phyloP scores from a whole-genome alignment of 179 eudicot species.

The Nepenthes alata region DNA sequence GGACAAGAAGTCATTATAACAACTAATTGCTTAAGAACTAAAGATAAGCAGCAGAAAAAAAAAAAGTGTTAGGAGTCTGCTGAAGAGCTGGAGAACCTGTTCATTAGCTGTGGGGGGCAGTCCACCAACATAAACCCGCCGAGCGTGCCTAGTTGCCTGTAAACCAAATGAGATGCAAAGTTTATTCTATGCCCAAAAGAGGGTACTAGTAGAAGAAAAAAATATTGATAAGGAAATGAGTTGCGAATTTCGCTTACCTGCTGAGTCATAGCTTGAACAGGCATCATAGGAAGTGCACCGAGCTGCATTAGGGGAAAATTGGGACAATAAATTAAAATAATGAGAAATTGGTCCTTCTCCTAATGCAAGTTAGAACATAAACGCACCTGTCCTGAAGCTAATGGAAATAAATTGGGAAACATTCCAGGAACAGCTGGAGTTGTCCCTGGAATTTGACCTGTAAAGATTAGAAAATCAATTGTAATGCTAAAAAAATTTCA shows the following conservation, averaged over 20 bases:
- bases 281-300: slow-evolving; percentile 85
- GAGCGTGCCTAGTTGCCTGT: slow-evolving; percentile 99
- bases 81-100: slow-evolving; percentile 37
- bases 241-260: slow-evolving; percentile 40
- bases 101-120: slow-evolving; percentile 88
- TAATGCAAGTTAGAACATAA: background rate
- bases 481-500: background rate
- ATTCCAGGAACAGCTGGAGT: slow-evolving; percentile 31
- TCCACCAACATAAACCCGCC: slow-evolving; percentile 95
- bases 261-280: slow-evolving; percentile 97
- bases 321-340: background rate
- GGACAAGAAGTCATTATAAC: too few relatives aligned
- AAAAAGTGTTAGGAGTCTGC: too few relatives aligned
- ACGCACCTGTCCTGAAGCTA: slow-evolving; percentile 49
- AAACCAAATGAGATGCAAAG: slow-evolving; percentile 1
- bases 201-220: background rate
- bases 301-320: slow-evolving; percentile 28
- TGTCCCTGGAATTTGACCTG: slow-evolving; percentile 25
- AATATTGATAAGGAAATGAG: background rate
- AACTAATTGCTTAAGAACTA: too few relatives aligned
- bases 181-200: background rate
- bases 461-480: background rate
- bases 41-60: background rate
- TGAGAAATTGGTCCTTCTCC: background rate
- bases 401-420: slow-evolving; percentile 41